A percentile compares a stretch with the other conserved stretches of the same genome.
These are phyloP conservation scores for Truncatella angustata DNA, from an alignment of 2,329 filamentous ascomycete genomes.

Conservation along the genomic window DNA sequence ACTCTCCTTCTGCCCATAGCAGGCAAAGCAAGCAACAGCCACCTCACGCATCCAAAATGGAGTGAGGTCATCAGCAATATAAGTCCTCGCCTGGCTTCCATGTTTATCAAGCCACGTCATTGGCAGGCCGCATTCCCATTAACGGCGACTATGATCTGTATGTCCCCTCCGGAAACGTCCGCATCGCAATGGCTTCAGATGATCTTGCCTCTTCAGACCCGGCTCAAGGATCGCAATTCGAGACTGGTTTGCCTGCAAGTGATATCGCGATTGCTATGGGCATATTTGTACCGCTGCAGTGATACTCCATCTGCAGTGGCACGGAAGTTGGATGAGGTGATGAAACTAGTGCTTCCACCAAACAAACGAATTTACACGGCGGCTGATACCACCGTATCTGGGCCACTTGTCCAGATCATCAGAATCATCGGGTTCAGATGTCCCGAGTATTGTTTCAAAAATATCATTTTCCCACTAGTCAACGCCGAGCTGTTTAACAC, in stretches of 20 bases:
- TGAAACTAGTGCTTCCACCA: conserved; percentile 77
- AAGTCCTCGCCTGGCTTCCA: conserved; percentile 74
- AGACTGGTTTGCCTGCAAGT: conserved; percentile 82
- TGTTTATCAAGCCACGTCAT: conserved; percentile 89
- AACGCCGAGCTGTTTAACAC: conserved; percentile 85
- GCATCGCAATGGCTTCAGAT: conserved; percentile 83
- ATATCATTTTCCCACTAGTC: conserved; percentile 90
- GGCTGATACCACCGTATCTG: conserved; percentile 78
- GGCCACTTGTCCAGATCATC: conserved; percentile 90
- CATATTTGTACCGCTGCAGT: conserved; percentile 81
- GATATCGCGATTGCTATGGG: conserved; percentile 88
- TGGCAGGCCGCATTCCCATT: conserved; percentile 88
- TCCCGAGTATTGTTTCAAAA: conserved; percentile 89
- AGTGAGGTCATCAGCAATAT: conserved; percentile 78
- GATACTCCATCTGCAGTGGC: conserved; percentile 67
- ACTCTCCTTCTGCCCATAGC: conserved; percentile 84
- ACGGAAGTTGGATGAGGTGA: conserved; percentile 85
- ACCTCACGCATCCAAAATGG: conserved; percentile 83
- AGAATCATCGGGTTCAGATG: conserved; percentile 92
- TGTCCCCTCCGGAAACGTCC: conserved; percentile 82
- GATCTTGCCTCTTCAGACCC: conserved; percentile 72
- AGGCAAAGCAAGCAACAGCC: conserved; percentile 70
- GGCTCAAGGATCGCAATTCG: conserved; percentile 78
- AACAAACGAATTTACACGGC: conserved; percentile 79
- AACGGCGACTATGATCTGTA: conserved; percentile 82